Percentiles rank a stretch among this genome's conserved stretches.
phyloP scores from a whole-genome alignment of 768 basidiomycete genomes.

The Phallus indusiatus region DNA sequence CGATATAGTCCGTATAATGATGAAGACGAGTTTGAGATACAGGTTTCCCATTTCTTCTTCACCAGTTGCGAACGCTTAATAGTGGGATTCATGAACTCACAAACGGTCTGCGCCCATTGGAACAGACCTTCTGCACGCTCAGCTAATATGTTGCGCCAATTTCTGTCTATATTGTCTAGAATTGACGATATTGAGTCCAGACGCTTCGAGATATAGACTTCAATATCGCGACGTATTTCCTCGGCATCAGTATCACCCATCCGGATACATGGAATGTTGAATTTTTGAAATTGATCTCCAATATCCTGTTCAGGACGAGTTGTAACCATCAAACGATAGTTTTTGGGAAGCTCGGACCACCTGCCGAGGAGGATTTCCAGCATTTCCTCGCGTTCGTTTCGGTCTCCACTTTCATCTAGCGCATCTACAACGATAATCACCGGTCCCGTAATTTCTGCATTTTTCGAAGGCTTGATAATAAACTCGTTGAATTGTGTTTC shows the following conservation, averaged over 20 bases:
- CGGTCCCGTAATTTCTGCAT: neutral
- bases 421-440: slow-evolving; percentile 20
- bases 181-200: neutral
- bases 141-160: slow-evolving; percentile 10
- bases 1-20: too few species aligned
- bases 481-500: slow-evolving; percentile 12
- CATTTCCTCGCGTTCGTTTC: slow-evolving; percentile 7
- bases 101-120: slow-evolving; percentile 22
- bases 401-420: slow-evolving; percentile 15
- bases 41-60: neutral
- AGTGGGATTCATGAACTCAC: slow-evolving; percentile 16
- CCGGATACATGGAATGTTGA: neutral
- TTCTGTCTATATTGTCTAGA: neutral
- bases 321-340: too few species aligned
- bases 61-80: neutral
- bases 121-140: slow-evolving; percentile 23
- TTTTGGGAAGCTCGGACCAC: slow-evolving; percentile 13
- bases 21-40: slow-evolving; percentile 13
- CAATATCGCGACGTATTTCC: neutral
- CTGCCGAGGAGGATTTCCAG: slow-evolving; percentile 15
- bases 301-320: slow-evolving; percentile 20
- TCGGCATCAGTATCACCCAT: neutral
- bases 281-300: neutral
- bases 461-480: slow-evolving; percentile 8
- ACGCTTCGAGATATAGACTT: neutral